Percentiles rank a stretch among this genome's conserved stretches.
Evolutionary conservation across 495 filamentous ascomycete genomes (phyloP).

Genomic region (Trichocladium uniseriatum): DNA sequence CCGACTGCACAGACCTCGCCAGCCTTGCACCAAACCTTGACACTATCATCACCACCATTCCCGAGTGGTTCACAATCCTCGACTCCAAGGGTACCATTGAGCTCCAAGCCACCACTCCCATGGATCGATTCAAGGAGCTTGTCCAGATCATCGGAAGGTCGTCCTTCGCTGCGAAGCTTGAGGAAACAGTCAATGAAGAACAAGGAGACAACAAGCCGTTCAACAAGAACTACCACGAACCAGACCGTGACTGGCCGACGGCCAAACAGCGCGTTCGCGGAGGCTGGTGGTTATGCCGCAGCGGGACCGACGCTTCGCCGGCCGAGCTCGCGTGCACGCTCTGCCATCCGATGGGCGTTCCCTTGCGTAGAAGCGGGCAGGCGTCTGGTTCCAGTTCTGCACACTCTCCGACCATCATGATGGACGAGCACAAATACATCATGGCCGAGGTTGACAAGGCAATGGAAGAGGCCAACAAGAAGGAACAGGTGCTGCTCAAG

Average conservation of each 20-base stretch:
- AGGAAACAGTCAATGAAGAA: neutral
- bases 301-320: slow-evolving; percentile 20
- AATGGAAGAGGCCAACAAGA: neutral
- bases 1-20: too few species aligned
- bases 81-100: slow-evolving; percentile 8
- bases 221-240: slow-evolving; percentile 29
- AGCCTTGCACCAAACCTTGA: neutral
- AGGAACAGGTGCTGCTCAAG: slow-evolving; percentile 2
- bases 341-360: slow-evolving; percentile 13
- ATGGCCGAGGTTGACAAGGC: slow-evolving; percentile 13
- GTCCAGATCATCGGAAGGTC: slow-evolving; percentile 1
- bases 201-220: slow-evolving; percentile 5
- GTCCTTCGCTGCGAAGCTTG: slow-evolving; percentile 1
- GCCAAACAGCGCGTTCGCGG: slow-evolving; percentile 14
- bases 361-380: neutral
- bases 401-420: neutral
- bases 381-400: neutral
- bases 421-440: slow-evolving; percentile 7
- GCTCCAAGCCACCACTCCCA: slow-evolving; percentile 4
- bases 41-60: slow-evolving; percentile 9
- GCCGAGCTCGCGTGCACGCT: slow-evolving; percentile 25
- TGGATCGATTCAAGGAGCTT: slow-evolving; percentile 9
- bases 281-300: slow-evolving; percentile 37
- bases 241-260: slow-evolving; percentile 22
- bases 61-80: slow-evolving; percentile 27